Conservation (phyloP, 1,284 basidiomycete genomes). For the Ceraceosorus guamensis region DNA sequence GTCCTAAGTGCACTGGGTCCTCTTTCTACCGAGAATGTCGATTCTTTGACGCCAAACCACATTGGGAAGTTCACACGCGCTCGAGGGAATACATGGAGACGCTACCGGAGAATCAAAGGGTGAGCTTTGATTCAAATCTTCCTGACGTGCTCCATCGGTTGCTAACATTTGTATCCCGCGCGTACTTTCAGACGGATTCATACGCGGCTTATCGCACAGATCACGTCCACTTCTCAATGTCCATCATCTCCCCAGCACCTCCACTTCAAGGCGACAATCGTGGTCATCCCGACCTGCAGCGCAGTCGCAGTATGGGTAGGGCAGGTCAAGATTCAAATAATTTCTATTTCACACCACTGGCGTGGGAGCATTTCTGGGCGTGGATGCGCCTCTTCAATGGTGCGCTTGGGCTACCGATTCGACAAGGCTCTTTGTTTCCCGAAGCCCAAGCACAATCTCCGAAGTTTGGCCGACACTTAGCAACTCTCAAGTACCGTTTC, state of each 20-base stretch:
- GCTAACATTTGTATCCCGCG: no score
- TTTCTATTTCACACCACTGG: slow-evolving; percentile 77
- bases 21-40: slow-evolving; percentile 73
- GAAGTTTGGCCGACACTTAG: slow-evolving; percentile 81
- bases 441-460: slow-evolving; percentile 66
- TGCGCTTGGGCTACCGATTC: slow-evolving; percentile 72
- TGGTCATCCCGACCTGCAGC: not conserved
- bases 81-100: slow-evolving; percentile 52
- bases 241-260: slow-evolving; percentile 59
- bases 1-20: slow-evolving; percentile 56
- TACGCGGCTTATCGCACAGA: slow-evolving; percentile 85
- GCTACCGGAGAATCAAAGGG: slow-evolving; percentile 24
- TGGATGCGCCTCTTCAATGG: slow-evolving; percentile 85
- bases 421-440: slow-evolving; percentile 75
- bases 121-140: no score
- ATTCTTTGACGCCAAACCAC: slow-evolving; percentile 71
- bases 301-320: slow-evolving; percentile 5
- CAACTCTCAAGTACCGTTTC: slow-evolving; percentile 86
- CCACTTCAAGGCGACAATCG: slow-evolving; percentile 17
- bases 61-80: slow-evolving; percentile 68
- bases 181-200: slow-evolving; percentile 58
- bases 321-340: slow-evolving; percentile 62
- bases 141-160: no score
- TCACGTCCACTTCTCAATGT: slow-evolving; percentile 87
- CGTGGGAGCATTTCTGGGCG: slow-evolving; percentile 81